These are phyloP conservation scores for Bidens hawaiensis DNA, from an alignment of 140 eudicot species.

Conservation along the genomic window DNA sequence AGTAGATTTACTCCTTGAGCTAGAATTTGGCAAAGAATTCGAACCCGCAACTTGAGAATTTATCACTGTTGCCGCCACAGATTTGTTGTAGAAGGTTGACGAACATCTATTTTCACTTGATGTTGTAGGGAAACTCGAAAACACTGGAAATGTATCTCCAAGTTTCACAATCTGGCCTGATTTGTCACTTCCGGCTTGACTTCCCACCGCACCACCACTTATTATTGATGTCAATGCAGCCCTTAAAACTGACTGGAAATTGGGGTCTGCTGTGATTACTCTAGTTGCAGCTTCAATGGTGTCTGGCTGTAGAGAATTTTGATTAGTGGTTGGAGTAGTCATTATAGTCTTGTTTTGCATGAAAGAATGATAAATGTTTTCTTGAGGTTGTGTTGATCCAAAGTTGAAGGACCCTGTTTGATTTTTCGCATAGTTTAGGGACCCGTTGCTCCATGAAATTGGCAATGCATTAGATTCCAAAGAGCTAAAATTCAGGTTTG, in stretches of 20 bases:
- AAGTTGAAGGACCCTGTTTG: constrained; percentile 55
- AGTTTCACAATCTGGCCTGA: constrained; percentile 24
- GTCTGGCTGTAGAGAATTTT: constrained; percentile 50
- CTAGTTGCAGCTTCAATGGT: constrained; percentile 82
- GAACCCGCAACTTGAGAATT: constrained; percentile 38
- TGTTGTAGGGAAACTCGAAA: constrained; percentile 61
- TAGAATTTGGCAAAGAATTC: constrained; percentile 39
- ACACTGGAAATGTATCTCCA: constrained; percentile 50
- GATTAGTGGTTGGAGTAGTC: constrained; percentile 23
- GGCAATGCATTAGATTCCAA: constrained; percentile 60
- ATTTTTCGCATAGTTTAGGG: constrained; percentile 42
- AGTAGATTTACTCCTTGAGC: constrained; percentile 66
- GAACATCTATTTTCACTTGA: constrained; percentile 41
- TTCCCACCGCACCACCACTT: constrained; percentile 23
- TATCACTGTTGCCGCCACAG: constrained; percentile 4
- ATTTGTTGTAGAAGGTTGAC: constrained; percentile 36
- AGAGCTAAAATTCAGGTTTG: constrained; percentile 66
- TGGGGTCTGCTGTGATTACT: constrained; percentile 87
- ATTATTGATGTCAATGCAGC: constrained; percentile 77
- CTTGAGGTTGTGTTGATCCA: constrained; percentile 50
- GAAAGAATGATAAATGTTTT: constrained; percentile 38
- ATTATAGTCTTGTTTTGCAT: constrained; percentile 43
- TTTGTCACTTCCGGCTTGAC: constrained; percentile 24
- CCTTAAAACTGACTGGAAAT: constrained; percentile 65
- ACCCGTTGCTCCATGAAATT: constrained; percentile 57